Conservation (phyloP, 257 asterid genomes). For the Primulina eburnea region DNA sequence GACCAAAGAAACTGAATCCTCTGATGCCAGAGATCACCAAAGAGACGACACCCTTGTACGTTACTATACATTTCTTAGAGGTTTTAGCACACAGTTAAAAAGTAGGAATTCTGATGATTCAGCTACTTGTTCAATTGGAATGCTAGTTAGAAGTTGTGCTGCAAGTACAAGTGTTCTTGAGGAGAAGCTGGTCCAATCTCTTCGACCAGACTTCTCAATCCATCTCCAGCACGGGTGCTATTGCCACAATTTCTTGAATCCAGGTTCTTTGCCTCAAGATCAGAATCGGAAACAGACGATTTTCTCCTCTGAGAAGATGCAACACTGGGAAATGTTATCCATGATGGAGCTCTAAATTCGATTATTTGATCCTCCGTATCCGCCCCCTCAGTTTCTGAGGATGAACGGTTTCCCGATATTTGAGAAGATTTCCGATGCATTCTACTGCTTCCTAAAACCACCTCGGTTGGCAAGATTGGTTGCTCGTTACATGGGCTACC, state of each 20-base stretch:
- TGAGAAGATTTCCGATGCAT: constrained; percentile 83
- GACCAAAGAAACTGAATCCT: neutral
- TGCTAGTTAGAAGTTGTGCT: constrained; percentile 65
- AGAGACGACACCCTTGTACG: neutral
- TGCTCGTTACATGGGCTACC: constrained; percentile 87
- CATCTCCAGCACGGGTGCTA: constrained; percentile 47
- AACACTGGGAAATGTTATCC: constrained; percentile 91
- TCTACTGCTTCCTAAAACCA: constrained; percentile 81
- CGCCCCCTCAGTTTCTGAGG: constrained; percentile 66
- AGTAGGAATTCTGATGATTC: neutral
- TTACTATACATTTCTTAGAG: neutral
- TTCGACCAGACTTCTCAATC: constrained; percentile 61
- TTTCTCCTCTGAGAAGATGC: constrained; percentile 89
- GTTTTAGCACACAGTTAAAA: neutral
- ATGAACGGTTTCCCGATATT: constrained; percentile 59
- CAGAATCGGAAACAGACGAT: constrained; percentile 76
- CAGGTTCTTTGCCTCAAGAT: constrained; percentile 54
- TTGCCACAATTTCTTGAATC: constrained; percentile 46
- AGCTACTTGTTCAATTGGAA: neutral
- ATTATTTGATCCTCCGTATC: constrained; percentile 66
- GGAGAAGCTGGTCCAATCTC: constrained; percentile 96
- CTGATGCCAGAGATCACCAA: too few species aligned
- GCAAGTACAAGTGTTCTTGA: constrained; percentile 74
- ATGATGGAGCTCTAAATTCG: constrained; percentile 83
- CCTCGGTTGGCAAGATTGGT: constrained; percentile 89